Conservation (phyloP, 2,329 filamentous ascomycete genomes). For the Pestalotiopsis fici region DNA sequence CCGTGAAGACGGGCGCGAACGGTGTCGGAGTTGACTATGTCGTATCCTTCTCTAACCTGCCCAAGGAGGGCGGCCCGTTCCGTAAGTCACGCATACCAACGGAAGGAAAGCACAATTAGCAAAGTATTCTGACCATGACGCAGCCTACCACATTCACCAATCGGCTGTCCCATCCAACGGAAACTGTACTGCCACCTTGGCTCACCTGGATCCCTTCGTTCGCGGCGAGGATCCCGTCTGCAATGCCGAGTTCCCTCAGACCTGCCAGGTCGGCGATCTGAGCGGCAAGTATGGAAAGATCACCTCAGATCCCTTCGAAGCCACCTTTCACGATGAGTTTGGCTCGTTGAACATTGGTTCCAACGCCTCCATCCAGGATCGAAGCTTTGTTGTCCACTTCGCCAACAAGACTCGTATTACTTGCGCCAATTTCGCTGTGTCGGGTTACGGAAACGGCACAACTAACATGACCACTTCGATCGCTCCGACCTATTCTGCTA, state of each 20-base stretch:
- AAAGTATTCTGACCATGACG: background rate
- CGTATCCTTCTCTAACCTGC: constrained; percentile 60
- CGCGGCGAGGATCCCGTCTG: constrained; percentile 66
- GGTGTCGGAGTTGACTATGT: constrained; percentile 58
- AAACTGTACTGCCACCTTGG: constrained; percentile 70
- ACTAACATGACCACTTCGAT: background rate
- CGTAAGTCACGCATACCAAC: constrained; percentile 41
- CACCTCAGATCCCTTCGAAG: constrained; percentile 47
- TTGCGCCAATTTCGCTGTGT: constrained; percentile 61
- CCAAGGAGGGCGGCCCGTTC: constrained; percentile 59
- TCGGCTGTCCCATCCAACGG: constrained; percentile 63
- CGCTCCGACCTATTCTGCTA: background rate
- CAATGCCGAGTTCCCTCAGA: constrained; percentile 54
- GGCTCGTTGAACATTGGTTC: constrained; percentile 53
- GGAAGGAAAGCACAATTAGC: background rate
- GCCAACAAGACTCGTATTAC: constrained; percentile 64
- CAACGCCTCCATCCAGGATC: constrained; percentile 64
- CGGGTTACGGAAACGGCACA: constrained; percentile 17
- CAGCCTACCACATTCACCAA: constrained; percentile 75
- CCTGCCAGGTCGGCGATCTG: constrained; percentile 77
- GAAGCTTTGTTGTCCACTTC: constrained; percentile 65
- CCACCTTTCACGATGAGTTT: constrained; percentile 57
- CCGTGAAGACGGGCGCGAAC: constrained; percentile 43
- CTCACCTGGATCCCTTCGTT: constrained; percentile 71
- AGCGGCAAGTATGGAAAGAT: constrained; percentile 73